Conservation (phyloP, 495 filamentous ascomycete species). For the Penicillium cataractarum region DNA sequence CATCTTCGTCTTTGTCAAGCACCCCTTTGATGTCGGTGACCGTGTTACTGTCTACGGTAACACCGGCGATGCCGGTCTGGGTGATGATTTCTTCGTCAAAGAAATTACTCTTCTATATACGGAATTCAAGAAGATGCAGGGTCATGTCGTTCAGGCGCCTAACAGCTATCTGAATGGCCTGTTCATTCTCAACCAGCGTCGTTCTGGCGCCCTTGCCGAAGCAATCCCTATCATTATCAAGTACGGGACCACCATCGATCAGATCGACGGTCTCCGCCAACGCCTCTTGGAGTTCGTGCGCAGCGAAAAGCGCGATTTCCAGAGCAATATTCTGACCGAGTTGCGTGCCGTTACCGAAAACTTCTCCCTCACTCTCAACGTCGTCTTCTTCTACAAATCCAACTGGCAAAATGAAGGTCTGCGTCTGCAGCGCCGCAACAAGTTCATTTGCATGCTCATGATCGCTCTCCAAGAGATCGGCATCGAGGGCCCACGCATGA, state of each 20-base stretch:
- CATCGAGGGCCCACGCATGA: conserved; percentile 83
- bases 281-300: conserved; percentile 85
- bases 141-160: conserved; percentile 92
- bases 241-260: conserved; percentile 84
- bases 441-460: conserved; percentile 95
- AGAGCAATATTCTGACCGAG: conserved; percentile 87
- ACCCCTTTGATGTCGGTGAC: conserved; percentile 96
- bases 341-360: conserved; percentile 67
- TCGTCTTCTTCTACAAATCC: conserved; percentile 97
- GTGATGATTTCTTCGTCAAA: conserved; percentile 95
- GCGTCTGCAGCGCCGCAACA: conserved; percentile 87
- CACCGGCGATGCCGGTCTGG: conserved; percentile 71
- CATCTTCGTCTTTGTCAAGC: conserved; percentile 97
- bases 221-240: conserved; percentile 82
- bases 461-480: conserved; percentile 79
- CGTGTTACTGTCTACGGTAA: conserved; percentile 91
- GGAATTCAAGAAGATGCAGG: conserved; percentile 98
- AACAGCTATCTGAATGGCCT: conserved; percentile 91
- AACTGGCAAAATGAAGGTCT: conserved; percentile 93
- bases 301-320: conserved; percentile 89
- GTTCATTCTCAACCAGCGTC: conserved; percentile 93
- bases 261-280: conserved; percentile 82
- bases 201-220: conserved; percentile 87
- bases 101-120: conserved; percentile 94
- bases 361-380: conserved; percentile 81